These are phyloP conservation scores for Cenchrus americanus DNA, from an alignment of 176 grass and related monocot species.

Conservation along the genomic window DNA sequence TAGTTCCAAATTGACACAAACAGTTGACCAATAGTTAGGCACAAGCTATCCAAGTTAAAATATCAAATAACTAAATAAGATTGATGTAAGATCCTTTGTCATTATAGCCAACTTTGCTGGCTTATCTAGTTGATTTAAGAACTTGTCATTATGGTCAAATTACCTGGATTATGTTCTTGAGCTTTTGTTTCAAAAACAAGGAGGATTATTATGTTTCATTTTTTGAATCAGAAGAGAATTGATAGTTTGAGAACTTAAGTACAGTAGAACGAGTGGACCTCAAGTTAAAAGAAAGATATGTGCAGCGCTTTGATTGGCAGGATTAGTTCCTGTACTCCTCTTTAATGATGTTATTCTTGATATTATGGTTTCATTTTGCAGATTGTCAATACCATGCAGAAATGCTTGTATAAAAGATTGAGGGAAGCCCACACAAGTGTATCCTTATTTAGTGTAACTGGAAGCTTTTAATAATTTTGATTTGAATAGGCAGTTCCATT, in stretches of 20 bases:
- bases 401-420: constrained; percentile 85
- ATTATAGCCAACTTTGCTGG: neutral
- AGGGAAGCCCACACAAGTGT: constrained; percentile 91
- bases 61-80: neutral
- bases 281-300: constrained; percentile 39
- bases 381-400: constrained; percentile 75
- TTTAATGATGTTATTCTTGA: constrained; percentile 35
- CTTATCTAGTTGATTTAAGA: neutral
- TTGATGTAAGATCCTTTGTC: neutral
- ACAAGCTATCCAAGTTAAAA: neutral
- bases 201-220: neutral
- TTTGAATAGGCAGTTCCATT: neutral
- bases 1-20: neutral
- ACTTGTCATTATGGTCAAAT: neutral
- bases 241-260: constrained; percentile 7
- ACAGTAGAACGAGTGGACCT: constrained; percentile 23
- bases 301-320: constrained; percentile 15
- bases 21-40: neutral
- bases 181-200: neutral
- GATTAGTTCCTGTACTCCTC: constrained; percentile 11
- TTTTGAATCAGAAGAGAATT: constrained; percentile 16
- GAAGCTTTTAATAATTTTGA: constrained; percentile 17
- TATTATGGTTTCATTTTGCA: constrained; percentile 48
- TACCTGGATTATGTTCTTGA: constrained; percentile 7
- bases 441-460: constrained; percentile 54